Percentiles rank a stretch among this genome's conserved stretches.
Conservation (phyloP, 2,329 filamentous ascomycete genomes). For the Phaeosphaeria sp. region DNA sequence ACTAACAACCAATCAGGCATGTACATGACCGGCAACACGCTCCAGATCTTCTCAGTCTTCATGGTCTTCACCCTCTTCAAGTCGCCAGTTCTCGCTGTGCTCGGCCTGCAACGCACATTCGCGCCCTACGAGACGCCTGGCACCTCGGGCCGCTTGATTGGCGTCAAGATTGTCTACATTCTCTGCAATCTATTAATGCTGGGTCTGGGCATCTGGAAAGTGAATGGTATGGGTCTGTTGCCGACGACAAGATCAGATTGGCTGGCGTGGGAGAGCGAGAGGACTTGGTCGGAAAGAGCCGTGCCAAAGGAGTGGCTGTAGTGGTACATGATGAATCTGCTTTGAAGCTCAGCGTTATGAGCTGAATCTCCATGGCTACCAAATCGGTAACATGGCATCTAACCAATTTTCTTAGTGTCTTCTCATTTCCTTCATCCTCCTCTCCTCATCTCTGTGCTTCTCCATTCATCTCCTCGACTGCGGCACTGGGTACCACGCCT, state of each 20-base stretch:
- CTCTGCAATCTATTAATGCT: constrained; percentile 84
- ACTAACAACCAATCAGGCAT: constrained; percentile 60
- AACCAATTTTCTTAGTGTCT: neutral
- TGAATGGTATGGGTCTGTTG: constrained; percentile 93
- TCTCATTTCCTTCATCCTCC: neutral
- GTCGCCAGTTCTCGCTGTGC: constrained; percentile 84
- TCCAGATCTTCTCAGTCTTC: constrained; percentile 99
- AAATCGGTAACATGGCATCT: neutral
- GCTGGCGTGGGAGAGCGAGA: constrained; percentile 90
- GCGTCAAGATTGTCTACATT: constrained; percentile 88
- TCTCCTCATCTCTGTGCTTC: neutral
- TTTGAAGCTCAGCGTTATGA: neutral
- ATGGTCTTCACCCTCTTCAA: constrained; percentile 99
- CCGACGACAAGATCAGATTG: constrained; percentile 98
- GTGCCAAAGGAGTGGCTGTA: constrained; percentile 46
- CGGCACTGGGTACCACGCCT: neutral
- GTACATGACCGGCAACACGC: constrained; percentile 99
- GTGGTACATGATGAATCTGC: neutral
- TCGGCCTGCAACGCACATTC: constrained; percentile 87
- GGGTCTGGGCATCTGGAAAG: constrained; percentile 90
- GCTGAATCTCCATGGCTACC: neutral
- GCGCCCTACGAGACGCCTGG: constrained; percentile 85
- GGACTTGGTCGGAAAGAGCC: constrained; percentile 52
- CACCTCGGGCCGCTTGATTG: constrained; percentile 74
- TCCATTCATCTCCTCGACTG: neutral